Evolutionary conservation across 1,139 yeast genomes (phyloP).

Genomic region (Saccharomyces hybrid): DNA sequence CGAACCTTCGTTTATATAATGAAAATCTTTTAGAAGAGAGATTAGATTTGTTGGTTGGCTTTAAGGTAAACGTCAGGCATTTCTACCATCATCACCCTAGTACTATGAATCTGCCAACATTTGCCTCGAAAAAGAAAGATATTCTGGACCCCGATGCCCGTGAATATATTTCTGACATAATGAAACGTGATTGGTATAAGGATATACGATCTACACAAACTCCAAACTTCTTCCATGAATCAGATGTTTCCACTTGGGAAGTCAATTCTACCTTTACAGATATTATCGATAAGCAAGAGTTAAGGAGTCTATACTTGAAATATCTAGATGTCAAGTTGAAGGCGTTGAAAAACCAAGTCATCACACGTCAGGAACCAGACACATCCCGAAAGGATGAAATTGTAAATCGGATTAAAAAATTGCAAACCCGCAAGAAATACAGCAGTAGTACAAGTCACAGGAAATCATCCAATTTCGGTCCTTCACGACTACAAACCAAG

Average conservation of each 20-base stretch:
- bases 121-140: slow-evolving; percentile 10
- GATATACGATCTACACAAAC: slow-evolving; percentile 19
- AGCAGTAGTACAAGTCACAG: neutral
- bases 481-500: slow-evolving; percentile 25
- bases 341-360: slow-evolving; percentile 16
- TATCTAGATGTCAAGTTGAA: slow-evolving; percentile 19
- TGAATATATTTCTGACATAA: slow-evolving; percentile 14
- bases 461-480: slow-evolving; percentile 10
- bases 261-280: slow-evolving; percentile 13
- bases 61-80: slow-evolving; percentile 15
- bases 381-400: slow-evolving; percentile 7
- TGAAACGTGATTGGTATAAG: slow-evolving; percentile 11
- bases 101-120: slow-evolving; percentile 12
- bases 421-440: neutral
- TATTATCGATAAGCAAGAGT: slow-evolving; percentile 7
- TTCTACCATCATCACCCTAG: slow-evolving; percentile 10
- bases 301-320: slow-evolving; percentile 14
- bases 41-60: slow-evolving; percentile 12
- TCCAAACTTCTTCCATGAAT: slow-evolving; percentile 22
- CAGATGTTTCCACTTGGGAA: slow-evolving; percentile 26
- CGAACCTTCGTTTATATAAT: slow-evolving; percentile 7
- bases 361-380: slow-evolving; percentile 7
- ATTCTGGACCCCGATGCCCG: slow-evolving; percentile 16
- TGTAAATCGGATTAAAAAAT: slow-evolving; percentile 4
- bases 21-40: slow-evolving; percentile 5